Evolutionary conservation across 2,329 filamentous ascomycete species (phyloP), one percentile per base, ranked within the genome.

Genomic region (Pestalotiopsis sp.): DNA sequence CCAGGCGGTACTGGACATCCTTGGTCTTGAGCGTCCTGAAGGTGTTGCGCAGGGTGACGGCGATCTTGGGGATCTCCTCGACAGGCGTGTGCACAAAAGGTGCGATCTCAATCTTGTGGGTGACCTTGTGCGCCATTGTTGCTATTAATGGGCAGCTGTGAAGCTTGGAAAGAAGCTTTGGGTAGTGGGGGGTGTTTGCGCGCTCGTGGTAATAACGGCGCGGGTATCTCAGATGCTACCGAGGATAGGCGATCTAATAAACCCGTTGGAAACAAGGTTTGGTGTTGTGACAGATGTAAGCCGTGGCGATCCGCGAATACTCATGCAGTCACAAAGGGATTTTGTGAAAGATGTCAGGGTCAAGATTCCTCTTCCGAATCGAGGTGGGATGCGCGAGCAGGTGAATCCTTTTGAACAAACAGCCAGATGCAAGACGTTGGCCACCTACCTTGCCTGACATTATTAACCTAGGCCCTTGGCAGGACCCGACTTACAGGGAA

Each of bases 21-120:
- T 94, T 94, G 58, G 95, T 98, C 82, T 91, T 92, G 79, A 94
- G 91, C 20, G 92, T 87, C 74, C 87, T 86, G 82, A 93, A 98
- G n/a, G 91, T 90, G 65, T 85, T 82, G 76, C 90, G 90, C 58
- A 92, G 82, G 6, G 83, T 86, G 68, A 87, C 84, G 77, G 90
- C 87, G 57, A 87, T 87, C 69, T 79, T 79, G 14, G 89, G 81
- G 78, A 97, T 94, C 57, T 86, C 83, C 68, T 92, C 90, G 61
- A 93, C 78, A 2, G 90, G 78, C 1, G 93, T 95, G 67, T 83
- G 80, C 80, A 88, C 81, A 73, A 92, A 90, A 56, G 82, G 73
- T 41, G 80, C 74, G 69, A 89, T 83, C 60, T 76, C 77, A 69
- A 78, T 75, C 65, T 81, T 79, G 69, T 81, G 72, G 9, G 80